Evolutionary conservation across 495 filamentous ascomycete species (phyloP).

Genomic region (Xylaria flabelliformis): DNA sequence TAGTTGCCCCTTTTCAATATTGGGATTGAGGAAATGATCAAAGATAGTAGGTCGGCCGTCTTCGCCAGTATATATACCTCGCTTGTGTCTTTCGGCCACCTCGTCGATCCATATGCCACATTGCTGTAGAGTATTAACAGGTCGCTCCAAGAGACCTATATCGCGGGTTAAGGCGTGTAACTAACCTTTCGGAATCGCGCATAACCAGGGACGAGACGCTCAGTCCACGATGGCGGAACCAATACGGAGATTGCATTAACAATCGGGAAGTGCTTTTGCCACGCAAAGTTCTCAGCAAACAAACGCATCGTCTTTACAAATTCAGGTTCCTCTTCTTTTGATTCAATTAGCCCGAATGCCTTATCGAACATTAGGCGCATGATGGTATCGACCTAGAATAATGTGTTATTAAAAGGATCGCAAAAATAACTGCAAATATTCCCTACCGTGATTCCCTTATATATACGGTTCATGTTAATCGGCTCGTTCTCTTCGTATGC

Average conservation of each 20-base stretch:
- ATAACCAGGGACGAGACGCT: slow-evolving; percentile 11
- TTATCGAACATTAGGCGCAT: slow-evolving; percentile 12
- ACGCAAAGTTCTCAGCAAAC: slow-evolving; percentile 10
- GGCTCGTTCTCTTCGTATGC: slow-evolving; percentile 8
- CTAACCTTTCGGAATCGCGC: slow-evolving; percentile 11
- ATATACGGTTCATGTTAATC: slow-evolving; percentile 14
- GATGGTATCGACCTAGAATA: slow-evolving; percentile 17
- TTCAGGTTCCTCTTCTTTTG: slow-evolving; percentile 1
- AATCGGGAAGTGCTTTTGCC: slow-evolving; percentile 18
- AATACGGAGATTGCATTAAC: neutral
- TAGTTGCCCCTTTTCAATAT: slow-evolving; percentile 10
- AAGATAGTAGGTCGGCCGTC: slow-evolving; percentile 3
- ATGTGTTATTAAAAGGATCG: neutral
- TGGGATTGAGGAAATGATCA: slow-evolving; percentile 7
- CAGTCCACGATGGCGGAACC: neutral
- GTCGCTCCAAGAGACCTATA: neutral
- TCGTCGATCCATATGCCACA: slow-evolving; percentile 6
- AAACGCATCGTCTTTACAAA: slow-evolving; percentile 13
- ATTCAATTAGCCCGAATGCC: neutral
- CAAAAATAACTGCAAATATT: neutral
- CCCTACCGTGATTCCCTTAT: slow-evolving; percentile 8
- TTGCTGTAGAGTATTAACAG: slow-evolving; percentile 8
- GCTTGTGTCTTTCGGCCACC: neutral
- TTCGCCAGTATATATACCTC: slow-evolving; percentile 6
- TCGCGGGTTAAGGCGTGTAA: neutral